These are phyloP conservation scores for Aphanomyces astaci DNA, from an alignment of 352 stramenopile genomes.

Conservation along the genomic window DNA sequence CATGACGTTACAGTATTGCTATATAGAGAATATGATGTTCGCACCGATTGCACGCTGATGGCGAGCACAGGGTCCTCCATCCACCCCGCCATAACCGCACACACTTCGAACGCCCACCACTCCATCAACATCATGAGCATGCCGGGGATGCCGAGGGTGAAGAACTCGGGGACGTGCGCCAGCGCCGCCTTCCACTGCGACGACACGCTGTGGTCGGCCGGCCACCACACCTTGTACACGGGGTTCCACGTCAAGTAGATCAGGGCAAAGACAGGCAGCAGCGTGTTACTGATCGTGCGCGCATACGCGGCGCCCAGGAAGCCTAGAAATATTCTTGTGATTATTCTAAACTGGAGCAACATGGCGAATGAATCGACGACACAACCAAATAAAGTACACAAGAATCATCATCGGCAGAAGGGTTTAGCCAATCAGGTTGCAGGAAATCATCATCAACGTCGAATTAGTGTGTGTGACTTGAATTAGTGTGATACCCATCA, in stretches of 20 bases:
- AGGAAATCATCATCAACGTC: too few relatives aligned
- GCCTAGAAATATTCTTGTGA: too few relatives aligned
- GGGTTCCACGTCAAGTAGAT: slow-evolving; percentile 12
- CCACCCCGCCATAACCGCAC: slow-evolving; percentile 53
- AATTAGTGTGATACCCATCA: too few relatives aligned
- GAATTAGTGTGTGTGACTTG: too few relatives aligned
- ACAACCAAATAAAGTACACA: too few relatives aligned
- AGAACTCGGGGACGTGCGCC: slow-evolving; percentile 20
- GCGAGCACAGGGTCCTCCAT: slow-evolving; percentile 53
- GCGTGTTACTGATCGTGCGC: not conserved
- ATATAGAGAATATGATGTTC: too few relatives aligned
- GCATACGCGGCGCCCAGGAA: slow-evolving; percentile 23
- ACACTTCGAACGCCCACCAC: slow-evolving; percentile 76
- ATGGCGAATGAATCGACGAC: too few relatives aligned
- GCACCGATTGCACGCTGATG: slow-evolving; percentile 66
- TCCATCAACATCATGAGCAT: slow-evolving; percentile 75
- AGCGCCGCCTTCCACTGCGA: slow-evolving; percentile 16
- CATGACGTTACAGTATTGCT: too few relatives aligned
- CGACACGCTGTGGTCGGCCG: not conserved
- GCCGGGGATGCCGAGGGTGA: slow-evolving; percentile 45
- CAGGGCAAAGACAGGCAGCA: not conserved
- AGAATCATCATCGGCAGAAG: too few relatives aligned
- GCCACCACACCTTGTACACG: slow-evolving; percentile 18
- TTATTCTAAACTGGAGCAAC: too few relatives aligned
- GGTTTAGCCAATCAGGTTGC: too few relatives aligned